phyloP scores from a whole-genome alignment of 169 alveolate species.

The Theileria orientalis region DNA sequence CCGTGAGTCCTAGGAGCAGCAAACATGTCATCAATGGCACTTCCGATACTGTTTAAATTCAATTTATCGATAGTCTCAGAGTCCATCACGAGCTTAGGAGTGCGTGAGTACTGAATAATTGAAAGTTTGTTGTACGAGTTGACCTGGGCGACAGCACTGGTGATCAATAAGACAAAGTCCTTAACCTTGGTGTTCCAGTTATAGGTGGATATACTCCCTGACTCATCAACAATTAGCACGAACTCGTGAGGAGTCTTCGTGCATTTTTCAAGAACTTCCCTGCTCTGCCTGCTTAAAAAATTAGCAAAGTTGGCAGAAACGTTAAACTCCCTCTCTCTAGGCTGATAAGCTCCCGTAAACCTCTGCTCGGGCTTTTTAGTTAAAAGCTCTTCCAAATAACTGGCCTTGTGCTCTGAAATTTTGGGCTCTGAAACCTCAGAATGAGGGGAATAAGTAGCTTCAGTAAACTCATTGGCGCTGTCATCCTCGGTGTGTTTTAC shows the following conservation, averaged over 20 bases:
- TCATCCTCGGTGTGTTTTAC: too few relatives aligned
- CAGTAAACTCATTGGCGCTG: not conserved
- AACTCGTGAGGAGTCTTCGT: conserved; percentile 33
- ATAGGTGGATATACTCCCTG: conserved; percentile 5
- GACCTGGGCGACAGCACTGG: conserved; percentile 3
- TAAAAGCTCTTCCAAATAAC: not conserved
- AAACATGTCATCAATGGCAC: conserved; percentile 38
- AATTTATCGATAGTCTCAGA: not conserved
- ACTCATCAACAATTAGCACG: conserved; percentile 37
- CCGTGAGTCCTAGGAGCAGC: not conserved
- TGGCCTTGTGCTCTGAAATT: not conserved
- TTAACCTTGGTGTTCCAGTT: conserved; percentile 27
- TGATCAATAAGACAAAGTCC: conserved; percentile 11
- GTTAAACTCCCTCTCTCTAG: not conserved
- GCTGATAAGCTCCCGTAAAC: not conserved
- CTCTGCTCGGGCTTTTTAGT: too few relatives aligned
- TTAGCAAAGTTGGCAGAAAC: not conserved
- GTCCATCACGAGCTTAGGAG: not conserved
- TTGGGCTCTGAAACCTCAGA: not conserved
- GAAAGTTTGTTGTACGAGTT: conserved; percentile 19
- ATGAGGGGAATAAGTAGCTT: not conserved
- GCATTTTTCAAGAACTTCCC: not conserved
- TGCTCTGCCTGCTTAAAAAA: not conserved
- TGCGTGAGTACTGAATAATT: conserved; percentile 14
- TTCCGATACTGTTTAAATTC: not conserved